Evolutionary conservation across 441 rosid species (phyloP).

Genomic region (Adansonia grandidieri): DNA sequence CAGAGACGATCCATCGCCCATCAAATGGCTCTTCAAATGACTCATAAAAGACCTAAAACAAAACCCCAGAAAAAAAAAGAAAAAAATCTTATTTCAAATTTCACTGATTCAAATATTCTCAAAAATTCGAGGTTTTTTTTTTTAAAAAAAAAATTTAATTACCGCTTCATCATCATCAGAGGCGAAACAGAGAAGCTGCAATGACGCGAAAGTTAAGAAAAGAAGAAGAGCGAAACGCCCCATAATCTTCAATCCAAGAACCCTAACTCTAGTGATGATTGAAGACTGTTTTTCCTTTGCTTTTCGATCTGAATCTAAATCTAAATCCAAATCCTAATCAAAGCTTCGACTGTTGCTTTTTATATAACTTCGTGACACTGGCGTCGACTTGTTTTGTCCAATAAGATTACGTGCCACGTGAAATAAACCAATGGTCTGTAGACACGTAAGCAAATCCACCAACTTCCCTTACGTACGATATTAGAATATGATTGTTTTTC

Average conservation of each 20-base stretch:
- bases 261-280: slow-evolving; percentile 19
- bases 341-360: neutral
- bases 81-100: neutral
- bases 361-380: slow-evolving; percentile 36
- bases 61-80: neutral
- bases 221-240: slow-evolving; percentile 53
- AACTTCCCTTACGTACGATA: neutral
- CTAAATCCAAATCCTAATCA: too few species aligned
- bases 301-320: slow-evolving; percentile 26
- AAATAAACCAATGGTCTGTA: slow-evolving; percentile 26
- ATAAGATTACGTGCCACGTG: slow-evolving; percentile 53
- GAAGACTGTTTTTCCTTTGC: neutral
- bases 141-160: neutral
- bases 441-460: slow-evolving; percentile 46
- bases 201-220: slow-evolving; percentile 49
- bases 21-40: slow-evolving; percentile 81
- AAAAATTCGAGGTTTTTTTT: neutral
- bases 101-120: neutral
- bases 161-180: slow-evolving; percentile 56
- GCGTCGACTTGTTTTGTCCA: slow-evolving; percentile 56
- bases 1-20: slow-evolving; percentile 84
- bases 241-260: slow-evolving; percentile 37
- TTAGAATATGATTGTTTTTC: neutral
- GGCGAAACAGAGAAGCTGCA: slow-evolving; percentile 53
- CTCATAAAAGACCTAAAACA: slow-evolving; percentile 68